phyloP scores from a whole-genome alignment of 2,329 filamentous ascomycete species.

The Sporothrix mexicana region DNA sequence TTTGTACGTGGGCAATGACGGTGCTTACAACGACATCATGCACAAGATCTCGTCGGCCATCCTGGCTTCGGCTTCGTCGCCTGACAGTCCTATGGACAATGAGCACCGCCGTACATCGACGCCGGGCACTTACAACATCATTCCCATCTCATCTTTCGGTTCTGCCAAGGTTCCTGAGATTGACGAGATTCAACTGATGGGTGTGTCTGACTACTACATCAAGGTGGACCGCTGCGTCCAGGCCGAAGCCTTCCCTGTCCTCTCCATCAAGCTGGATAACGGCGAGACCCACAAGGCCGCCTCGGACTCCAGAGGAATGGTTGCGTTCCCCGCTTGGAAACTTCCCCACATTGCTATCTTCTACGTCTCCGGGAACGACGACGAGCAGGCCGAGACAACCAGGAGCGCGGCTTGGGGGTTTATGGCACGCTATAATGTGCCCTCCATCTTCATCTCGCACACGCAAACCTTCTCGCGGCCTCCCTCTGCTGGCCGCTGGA shows the following conservation, averaged over 20 bases:
- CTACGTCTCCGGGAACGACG: constrained; percentile 54
- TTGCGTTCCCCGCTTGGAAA: constrained; percentile 52
- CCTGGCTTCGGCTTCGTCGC: constrained; percentile 47
- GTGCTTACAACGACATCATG: constrained; percentile 50
- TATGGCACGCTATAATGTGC: constrained; percentile 54
- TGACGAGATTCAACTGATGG: constrained; percentile 57
- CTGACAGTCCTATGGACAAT: not conserved
- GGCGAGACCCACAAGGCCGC: constrained; percentile 48
- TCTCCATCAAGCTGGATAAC: constrained; percentile 50
- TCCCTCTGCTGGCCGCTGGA: constrained; percentile 43
- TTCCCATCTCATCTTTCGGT: constrained; percentile 57
- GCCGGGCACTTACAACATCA: constrained; percentile 54
- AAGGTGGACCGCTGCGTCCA: constrained; percentile 56
- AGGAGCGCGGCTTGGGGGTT: constrained; percentile 53
- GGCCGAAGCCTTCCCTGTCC: constrained; percentile 47
- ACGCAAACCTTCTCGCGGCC: constrained; percentile 48
- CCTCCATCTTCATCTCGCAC: constrained; percentile 57
- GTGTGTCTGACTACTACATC: constrained; percentile 58
- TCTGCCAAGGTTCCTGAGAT: constrained; percentile 48
- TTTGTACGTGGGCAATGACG: constrained; percentile 55
- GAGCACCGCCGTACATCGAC: constrained; percentile 26
- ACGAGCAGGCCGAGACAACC: constrained; percentile 47
- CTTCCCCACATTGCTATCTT: constrained; percentile 58
- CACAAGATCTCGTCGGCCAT: constrained; percentile 57
- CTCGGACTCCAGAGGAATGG: constrained; percentile 46